Evolutionary conservation across 441 rosid species (phyloP).

Genomic region (Kokia cookei): DNA sequence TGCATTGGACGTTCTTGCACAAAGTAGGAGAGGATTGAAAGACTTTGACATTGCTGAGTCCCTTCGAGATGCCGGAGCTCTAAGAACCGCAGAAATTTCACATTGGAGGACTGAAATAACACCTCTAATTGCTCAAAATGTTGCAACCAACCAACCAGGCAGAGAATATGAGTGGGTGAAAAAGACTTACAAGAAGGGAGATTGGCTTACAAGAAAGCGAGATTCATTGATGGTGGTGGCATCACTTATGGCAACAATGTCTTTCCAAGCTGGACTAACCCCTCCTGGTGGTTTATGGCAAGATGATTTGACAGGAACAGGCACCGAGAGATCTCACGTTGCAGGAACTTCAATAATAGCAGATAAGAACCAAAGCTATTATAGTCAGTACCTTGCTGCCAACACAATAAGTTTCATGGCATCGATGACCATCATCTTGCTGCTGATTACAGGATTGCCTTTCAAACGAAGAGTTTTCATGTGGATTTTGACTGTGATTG

Average conservation of each 20-base stretch:
- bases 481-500: slow-evolving; percentile 2
- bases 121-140: background rate
- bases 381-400: background rate
- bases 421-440: slow-evolving; percentile 6
- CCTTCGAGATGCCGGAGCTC: background rate
- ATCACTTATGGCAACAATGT: slow-evolving; percentile 20
- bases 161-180: background rate
- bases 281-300: slow-evolving; percentile 11
- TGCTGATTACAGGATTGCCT: slow-evolving; percentile 8
- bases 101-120: background rate
- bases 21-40: background rate
- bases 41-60: slow-evolving; percentile 3
- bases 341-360: background rate
- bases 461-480: background rate
- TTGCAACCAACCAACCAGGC: background rate
- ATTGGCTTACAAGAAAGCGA: slow-evolving; percentile 11
- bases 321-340: background rate
- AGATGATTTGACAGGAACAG: background rate
- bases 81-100: background rate
- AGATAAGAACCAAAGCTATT: background rate
- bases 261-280: slow-evolving; percentile 17
- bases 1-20: slow-evolving; percentile 7
- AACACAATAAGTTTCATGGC: slow-evolving; percentile 8
- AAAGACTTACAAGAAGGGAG: background rate
- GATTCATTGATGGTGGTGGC: slow-evolving; percentile 20